Percentiles rank a stretch among this genome's conserved stretches.
Conservation (phyloP, 2,329 filamentous ascomycete species). For the Pseudogymnoascus sp. region DNA sequence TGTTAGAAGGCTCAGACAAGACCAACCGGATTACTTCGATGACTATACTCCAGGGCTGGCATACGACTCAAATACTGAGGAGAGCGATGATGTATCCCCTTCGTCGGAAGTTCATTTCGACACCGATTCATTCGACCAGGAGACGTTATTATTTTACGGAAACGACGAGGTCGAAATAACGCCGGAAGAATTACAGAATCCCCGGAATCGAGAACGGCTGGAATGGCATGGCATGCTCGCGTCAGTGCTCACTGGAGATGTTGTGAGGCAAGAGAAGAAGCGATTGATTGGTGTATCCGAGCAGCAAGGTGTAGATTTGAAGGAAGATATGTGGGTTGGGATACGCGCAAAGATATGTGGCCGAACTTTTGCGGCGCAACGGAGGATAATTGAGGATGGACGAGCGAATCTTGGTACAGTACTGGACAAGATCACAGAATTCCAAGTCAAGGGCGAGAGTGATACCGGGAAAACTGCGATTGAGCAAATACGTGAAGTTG, state of each 20-base stretch:
- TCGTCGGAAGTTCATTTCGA: conserved; percentile 78
- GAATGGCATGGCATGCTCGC: conserved; percentile 99
- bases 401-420: conserved; percentile 64
- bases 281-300: conserved; percentile 73
- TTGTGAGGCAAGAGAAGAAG: conserved; percentile 97
- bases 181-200: conserved; percentile 81
- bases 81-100: conserved; percentile 85
- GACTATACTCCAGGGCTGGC: conserved; percentile 61
- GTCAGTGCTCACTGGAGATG: conserved; percentile 90
- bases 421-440: conserved; percentile 84
- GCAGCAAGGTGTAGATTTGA: conserved; percentile 54
- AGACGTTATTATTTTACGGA: conserved; percentile 86
- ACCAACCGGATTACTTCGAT: conserved; percentile 51
- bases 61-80: conserved; percentile 55
- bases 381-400: conserved; percentile 79
- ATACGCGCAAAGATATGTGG: conserved; percentile 79
- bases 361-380: conserved; percentile 74
- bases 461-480: conserved; percentile 79
- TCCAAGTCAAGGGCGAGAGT: conserved; percentile 87
- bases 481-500: conserved; percentile 83
- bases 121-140: conserved; percentile 77
- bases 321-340: conserved; percentile 79
- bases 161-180: conserved; percentile 85
- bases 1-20: conserved; percentile 81
- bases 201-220: conserved; percentile 77